Evolutionary conservation across 2,329 filamentous ascomycete genomes (phyloP).

Genomic region (Anthostomella pinea): DNA sequence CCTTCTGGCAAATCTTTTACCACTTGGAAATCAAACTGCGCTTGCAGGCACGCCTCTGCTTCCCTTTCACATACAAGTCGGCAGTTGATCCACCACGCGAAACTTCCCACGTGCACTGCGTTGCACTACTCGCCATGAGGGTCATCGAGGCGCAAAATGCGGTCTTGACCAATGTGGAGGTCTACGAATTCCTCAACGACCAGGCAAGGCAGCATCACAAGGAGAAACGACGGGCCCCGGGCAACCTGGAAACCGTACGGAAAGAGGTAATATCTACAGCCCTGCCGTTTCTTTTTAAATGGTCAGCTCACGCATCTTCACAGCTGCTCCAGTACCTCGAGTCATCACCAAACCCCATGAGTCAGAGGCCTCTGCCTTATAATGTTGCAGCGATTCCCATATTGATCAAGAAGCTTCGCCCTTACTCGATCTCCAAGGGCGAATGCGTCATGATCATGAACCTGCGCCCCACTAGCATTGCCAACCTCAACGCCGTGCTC

Average conservation of each 20-base stretch:
- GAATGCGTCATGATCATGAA: constrained; percentile 69
- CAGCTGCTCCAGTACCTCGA: constrained; percentile 62
- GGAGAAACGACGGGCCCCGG: constrained; percentile 49
- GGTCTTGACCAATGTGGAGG: constrained; percentile 70
- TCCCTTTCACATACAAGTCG: no score
- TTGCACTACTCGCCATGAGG: constrained; percentile 50
- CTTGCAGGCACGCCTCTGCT: no score
- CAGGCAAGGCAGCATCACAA: constrained; percentile 52
- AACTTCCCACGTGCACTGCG: neutral
- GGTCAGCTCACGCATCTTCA: constrained; percentile 3
- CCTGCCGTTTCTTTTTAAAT: neutral
- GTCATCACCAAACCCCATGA: constrained; percentile 53
- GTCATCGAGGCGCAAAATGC: constrained; percentile 69
- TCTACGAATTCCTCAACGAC: constrained; percentile 62
- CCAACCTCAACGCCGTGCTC: constrained; percentile 59
- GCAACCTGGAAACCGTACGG: constrained; percentile 59
- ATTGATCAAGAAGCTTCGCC: constrained; percentile 54
- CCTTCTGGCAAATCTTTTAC: no score
- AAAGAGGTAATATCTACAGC: constrained; percentile 52
- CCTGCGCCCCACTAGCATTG: constrained; percentile 55
- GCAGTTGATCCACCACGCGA: no score
- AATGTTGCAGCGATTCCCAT: constrained; percentile 47
- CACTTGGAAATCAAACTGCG: no score
- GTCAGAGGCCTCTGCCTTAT: constrained; percentile 53
- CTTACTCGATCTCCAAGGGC: constrained; percentile 62